Percentiles rank a stretch among this genome's conserved stretches.
These are phyloP conservation scores for Gossypium sturtianum DNA, from an alignment of 345 rosid genomes.

Conservation along the genomic window DNA sequence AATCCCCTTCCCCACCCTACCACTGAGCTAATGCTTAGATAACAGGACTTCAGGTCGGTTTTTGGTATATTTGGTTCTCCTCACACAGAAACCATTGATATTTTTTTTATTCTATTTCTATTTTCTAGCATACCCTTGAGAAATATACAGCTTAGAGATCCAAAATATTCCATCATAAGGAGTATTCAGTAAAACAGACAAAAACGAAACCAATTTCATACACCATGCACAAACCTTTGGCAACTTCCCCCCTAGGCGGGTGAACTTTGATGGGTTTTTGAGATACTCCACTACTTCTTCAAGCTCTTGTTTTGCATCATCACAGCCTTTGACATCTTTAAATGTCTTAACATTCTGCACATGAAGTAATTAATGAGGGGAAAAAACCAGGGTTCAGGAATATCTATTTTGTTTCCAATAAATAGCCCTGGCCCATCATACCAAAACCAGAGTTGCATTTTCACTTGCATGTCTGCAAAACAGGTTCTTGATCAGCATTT, in stretches of 20 bases:
- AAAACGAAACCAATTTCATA: not conserved
- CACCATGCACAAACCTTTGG: slow-evolving; percentile 65
- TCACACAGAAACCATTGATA: not conserved
- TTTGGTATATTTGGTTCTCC: not conserved
- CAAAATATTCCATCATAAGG: not conserved
- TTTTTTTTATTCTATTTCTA: not conserved
- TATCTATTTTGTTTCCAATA: slow-evolving; percentile 1
- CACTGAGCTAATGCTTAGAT: not conserved
- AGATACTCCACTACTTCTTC: slow-evolving; percentile 98
- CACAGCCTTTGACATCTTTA: slow-evolving; percentile 99
- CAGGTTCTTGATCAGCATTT: not conserved
- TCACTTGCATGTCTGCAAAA: not conserved
- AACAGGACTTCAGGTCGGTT: not conserved
- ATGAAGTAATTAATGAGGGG: slow-evolving; percentile 23
- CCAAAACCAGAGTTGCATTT: slow-evolving; percentile 5
- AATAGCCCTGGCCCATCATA: slow-evolving; percentile 2
- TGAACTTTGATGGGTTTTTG: slow-evolving; percentile 85
- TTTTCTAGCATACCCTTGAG: not conserved
- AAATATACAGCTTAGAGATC: not conserved
- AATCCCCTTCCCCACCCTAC: not conserved
- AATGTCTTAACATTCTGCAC: slow-evolving; percentile 95
- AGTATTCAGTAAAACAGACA: not conserved
- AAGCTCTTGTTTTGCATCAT: slow-evolving; percentile 99
- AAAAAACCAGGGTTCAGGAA: not conserved
- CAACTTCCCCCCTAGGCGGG: slow-evolving; percentile 97